Base-by-base conservation (phyloP, 2,329 filamentous ascomycete genomes). In the Neofusicoccum umdonicola region DNA sequence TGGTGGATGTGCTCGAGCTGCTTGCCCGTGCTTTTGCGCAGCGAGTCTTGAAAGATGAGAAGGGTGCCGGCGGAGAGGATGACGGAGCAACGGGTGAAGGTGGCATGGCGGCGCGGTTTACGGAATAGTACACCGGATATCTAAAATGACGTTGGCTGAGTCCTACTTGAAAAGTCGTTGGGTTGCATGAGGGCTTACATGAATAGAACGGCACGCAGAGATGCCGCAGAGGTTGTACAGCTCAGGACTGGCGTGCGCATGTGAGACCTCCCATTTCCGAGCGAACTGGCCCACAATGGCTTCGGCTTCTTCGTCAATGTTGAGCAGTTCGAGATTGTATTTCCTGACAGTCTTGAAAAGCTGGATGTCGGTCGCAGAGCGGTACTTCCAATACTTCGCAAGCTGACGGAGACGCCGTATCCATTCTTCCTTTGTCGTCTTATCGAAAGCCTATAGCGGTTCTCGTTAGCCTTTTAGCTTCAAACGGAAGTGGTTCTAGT, bases 141-240 rank as follows among this genome's bases (percentile, higher is more conserved):
- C 57, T 61, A n/a, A 7, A 3, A 8, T 22, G 13, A 2, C 12
- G 5, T 56, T 64, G 47, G 41, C 22, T 37, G 8, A 8, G 48
- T n/a, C 2, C 34, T 1, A 12, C 17, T 31, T 8, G 2, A 9
- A 19, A 15, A n/a, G 34, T 51, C 7, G 13, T 4, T 15, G 2
- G 37, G 37, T 11, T 11, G 37, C 9, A 39, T 22, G 22, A 22
- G 22, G 15, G 34, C 27, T 13, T 50, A 56, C 45, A 81, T 82
- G 78, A 62, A 90, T 85, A 17, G 84, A 80, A 47, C 88, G 84
- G 71, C 88, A 90, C 42, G 81, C 82, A 11, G 84, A 82, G 22
- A 90, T 83, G n/a, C 84, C 83, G 72, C 88, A 90, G 77, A 90
- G 83, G 72, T 90, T 87, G 78, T 88, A 89, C n/a, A 90, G 76